phyloP scores from a whole-genome alignment of 2,329 filamentous ascomycete genomes.

The Calonectria montana region DNA sequence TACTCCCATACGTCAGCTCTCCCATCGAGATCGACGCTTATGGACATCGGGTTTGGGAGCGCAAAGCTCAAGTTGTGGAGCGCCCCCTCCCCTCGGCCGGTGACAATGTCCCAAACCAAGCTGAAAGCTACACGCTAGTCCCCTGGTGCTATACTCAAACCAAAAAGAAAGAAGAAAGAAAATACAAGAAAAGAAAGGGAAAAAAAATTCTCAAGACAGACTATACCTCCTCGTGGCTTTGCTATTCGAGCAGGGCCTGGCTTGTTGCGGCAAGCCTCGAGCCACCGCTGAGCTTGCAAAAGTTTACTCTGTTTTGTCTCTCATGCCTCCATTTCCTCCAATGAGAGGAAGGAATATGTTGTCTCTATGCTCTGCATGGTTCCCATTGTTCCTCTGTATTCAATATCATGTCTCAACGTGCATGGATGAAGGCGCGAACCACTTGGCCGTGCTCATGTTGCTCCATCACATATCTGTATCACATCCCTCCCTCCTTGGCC shows the following conservation, averaged over 20 bases:
- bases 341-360: neutral
- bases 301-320: neutral
- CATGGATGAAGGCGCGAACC: too few species aligned
- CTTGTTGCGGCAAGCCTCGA: neutral
- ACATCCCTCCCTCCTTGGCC: neutral
- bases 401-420: neutral
- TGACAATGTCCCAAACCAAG: neutral
- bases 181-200: too few species aligned
- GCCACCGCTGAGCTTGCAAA: neutral
- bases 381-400: too few species aligned
- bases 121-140: neutral
- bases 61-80: constrained; percentile 9
- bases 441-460: neutral
- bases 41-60: neutral
- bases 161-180: too few species aligned
- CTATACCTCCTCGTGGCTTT: neutral
- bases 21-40: constrained; percentile 1
- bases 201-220: neutral
- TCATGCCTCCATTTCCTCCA: neutral
- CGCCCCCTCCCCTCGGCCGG: neutral
- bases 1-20: neutral
- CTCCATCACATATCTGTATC: neutral
- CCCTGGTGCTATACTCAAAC: constrained; percentile 1
- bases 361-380: too few species aligned
- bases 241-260: neutral